Conservation (phyloP, 331 rosid species). For the Quercus lobata region DNA sequence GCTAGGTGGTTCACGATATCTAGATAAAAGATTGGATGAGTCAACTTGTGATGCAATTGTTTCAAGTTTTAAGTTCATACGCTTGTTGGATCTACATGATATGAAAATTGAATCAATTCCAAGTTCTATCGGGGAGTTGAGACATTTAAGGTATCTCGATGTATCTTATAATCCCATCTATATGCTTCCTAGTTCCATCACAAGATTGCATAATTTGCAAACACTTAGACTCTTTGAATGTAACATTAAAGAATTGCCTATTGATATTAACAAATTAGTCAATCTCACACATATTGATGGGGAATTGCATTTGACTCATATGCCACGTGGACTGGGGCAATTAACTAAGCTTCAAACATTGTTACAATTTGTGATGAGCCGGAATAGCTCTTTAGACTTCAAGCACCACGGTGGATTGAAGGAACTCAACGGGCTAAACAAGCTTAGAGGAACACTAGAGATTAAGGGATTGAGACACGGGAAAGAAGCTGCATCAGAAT, state of each 20-base stretch:
- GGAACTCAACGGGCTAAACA: rapidly evolving
- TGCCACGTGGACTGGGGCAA: too few species aligned
- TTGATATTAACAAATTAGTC: rapidly evolving
- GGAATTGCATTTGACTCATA: rapidly evolving
- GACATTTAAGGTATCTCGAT: constrained; percentile 37
- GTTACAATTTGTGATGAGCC: too few species aligned
- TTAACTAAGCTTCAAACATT: rapidly evolving
- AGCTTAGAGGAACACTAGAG: rapidly evolving
- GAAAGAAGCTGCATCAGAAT: too few species aligned
- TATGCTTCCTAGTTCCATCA: constrained; percentile 6
- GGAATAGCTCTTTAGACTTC: rapidly evolving
- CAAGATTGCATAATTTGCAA: constrained; percentile 23
- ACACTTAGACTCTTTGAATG: constrained; percentile 4
- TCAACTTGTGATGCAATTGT: neutral
- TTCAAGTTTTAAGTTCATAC: constrained; percentile 2
- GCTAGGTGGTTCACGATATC: rapidly evolving
- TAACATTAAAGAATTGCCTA: rapidly evolving
- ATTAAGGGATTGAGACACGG: rapidly evolving
- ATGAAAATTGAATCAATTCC: rapidly evolving
- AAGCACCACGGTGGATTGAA: rapidly evolving
- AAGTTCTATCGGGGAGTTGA: neutral
- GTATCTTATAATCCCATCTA: neutral
- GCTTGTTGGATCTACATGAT: rapidly evolving
- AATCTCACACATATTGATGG: rapidly evolving
- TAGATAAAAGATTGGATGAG: rapidly evolving